phyloP scores from a whole-genome alignment of 805 yeast genomes.

The Saturnispora quitensis region DNA sequence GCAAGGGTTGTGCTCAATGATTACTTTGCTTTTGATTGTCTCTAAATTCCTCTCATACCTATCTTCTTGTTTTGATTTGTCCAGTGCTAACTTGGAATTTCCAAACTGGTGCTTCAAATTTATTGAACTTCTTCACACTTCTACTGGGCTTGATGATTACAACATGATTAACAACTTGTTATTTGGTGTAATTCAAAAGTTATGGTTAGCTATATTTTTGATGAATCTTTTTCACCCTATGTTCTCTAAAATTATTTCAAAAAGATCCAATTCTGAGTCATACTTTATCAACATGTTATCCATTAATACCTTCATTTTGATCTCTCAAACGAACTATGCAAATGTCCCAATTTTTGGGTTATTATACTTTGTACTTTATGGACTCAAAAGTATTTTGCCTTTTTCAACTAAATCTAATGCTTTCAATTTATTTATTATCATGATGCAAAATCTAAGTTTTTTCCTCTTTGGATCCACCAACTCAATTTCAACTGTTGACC shows the following conservation, averaged over 20 bases:
- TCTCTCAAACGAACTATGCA: conserved; percentile 46
- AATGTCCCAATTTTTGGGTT: conserved; percentile 43
- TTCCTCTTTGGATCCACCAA: conserved; percentile 88
- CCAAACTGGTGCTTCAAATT: conserved; percentile 20
- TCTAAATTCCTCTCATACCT: conserved; percentile 23
- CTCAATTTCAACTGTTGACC: conserved; percentile 82
- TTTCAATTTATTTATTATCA: conserved; percentile 30
- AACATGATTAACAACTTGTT: conserved; percentile 20
- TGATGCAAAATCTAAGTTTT: conserved; percentile 68
- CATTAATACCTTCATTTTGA: conserved; percentile 33
- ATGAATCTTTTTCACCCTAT: conserved; percentile 16
- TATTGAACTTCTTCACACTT: conserved; percentile 25
- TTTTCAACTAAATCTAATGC: conserved; percentile 12
- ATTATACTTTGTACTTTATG: conserved; percentile 26
- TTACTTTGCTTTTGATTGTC: conserved; percentile 27
- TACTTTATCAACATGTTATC: conserved; percentile 30
- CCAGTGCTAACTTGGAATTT: conserved; percentile 6
- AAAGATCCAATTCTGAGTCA: conserved; percentile 4
- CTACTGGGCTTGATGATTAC: conserved; percentile 24
- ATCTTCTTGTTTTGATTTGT: conserved; percentile 22
- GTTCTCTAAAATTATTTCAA: neutral
- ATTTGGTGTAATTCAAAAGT: conserved; percentile 17
- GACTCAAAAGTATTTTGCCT: conserved; percentile 13
- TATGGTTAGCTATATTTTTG: conserved; percentile 15
- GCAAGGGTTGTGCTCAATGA: conserved; percentile 26